A percentile compares a stretch with the other conserved stretches of the same genome.
Conservation (phyloP, 2,329 filamentous ascomycete genomes). For the Thelonectria blattea region DNA sequence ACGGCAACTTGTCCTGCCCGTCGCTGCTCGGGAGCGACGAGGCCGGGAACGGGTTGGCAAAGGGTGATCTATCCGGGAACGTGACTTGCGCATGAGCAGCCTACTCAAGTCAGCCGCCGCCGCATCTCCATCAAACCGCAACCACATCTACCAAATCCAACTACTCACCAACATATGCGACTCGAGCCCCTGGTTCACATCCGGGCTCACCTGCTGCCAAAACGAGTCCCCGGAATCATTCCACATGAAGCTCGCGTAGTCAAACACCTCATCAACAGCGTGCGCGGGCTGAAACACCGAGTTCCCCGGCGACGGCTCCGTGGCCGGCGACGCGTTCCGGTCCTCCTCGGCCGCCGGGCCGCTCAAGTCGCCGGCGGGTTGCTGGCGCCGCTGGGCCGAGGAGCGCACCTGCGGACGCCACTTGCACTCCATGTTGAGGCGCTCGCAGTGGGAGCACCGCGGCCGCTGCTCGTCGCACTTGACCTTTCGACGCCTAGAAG, state of each 20-base stretch:
- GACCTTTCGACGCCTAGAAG: constrained; percentile 54
- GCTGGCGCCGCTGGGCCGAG: constrained; percentile 28
- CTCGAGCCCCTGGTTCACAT: constrained; percentile 34
- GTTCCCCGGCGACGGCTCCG: constrained; percentile 37
- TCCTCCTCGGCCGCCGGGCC: constrained; percentile 23
- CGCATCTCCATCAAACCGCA: not conserved
- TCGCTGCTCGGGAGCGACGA: constrained; percentile 33
- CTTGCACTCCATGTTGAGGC: constrained; percentile 58
- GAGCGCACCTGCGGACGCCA: constrained; percentile 49
- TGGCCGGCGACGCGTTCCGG: constrained; percentile 34
- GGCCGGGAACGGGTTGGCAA: constrained; percentile 28
- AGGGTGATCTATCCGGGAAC: constrained; percentile 33
- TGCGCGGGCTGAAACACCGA: constrained; percentile 38
- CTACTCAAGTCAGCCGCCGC: constrained; percentile 16
- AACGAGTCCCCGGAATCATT: constrained; percentile 42
- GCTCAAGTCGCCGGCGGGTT: constrained; percentile 10
- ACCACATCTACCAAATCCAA: no score
- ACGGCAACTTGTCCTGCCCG: constrained; percentile 15
- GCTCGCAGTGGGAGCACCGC: constrained; percentile 57
- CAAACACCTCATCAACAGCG: constrained; percentile 51
- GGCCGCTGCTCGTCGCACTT: constrained; percentile 58
- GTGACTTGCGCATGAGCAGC: constrained; percentile 32
- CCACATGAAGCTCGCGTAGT: constrained; percentile 58
- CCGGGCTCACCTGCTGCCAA: constrained; percentile 43
- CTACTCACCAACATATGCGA: constrained; percentile 31